These are phyloP conservation scores for Cytospora piceae DNA, from an alignment of 2,329 filamentous ascomycete genomes.

Conservation along the genomic window DNA sequence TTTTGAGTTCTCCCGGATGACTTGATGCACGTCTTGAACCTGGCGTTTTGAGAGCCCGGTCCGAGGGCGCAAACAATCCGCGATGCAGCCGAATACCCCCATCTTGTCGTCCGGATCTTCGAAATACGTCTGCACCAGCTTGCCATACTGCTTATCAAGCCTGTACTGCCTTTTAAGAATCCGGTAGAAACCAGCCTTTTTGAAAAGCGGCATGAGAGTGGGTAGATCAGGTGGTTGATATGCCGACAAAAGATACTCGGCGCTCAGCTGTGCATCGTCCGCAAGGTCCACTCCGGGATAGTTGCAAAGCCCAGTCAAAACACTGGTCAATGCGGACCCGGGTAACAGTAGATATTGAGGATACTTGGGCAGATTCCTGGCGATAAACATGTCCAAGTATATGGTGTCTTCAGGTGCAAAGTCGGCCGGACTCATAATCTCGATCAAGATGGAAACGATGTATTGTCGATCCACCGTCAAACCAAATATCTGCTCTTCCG, in stretches of 20 bases:
- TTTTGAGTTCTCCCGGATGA: constrained; percentile 67
- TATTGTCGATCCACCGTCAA: constrained; percentile 87
- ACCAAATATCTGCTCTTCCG: constrained; percentile 69
- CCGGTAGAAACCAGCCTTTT: constrained; percentile 81
- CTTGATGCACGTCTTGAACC: constrained; percentile 67
- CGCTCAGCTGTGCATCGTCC: constrained; percentile 95
- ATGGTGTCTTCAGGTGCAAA: constrained; percentile 84
- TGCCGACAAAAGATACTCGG: constrained; percentile 90
- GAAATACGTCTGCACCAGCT: constrained; percentile 80
- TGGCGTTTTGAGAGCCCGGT: constrained; percentile 71
- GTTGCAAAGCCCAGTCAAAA: constrained; percentile 80
- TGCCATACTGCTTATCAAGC: constrained; percentile 76
- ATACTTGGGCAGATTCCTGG: constrained; percentile 93
- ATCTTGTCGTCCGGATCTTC: constrained; percentile 79
- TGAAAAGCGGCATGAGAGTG: constrained; percentile 75
- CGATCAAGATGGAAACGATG: constrained; percentile 84
- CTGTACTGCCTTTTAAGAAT: constrained; percentile 90
- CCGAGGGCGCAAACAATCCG: constrained; percentile 70
- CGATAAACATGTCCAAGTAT: constrained; percentile 98
- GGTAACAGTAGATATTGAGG: constrained; percentile 92
- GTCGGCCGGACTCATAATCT: constrained; percentile 80
- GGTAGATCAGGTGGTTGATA: constrained; percentile 87
- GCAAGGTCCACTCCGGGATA: constrained; percentile 80
- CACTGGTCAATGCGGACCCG: constrained; percentile 79
- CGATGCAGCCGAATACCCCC: constrained; percentile 77